Percentiles rank a stretch among this genome's conserved stretches.
Conservation (phyloP, 129 eudicot genomes). For the Apium graveolens region DNA sequence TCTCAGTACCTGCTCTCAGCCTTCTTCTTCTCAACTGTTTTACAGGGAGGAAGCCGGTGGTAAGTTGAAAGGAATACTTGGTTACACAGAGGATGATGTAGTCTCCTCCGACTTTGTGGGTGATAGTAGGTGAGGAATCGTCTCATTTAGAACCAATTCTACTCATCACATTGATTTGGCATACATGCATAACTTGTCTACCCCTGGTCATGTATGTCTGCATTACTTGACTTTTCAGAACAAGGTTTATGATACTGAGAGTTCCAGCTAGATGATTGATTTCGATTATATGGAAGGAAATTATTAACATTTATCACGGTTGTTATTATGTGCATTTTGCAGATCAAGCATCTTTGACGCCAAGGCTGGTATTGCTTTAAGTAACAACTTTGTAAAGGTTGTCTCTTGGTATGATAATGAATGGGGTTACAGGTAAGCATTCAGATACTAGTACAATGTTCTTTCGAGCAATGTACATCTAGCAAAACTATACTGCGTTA, state of each 20-base stretch:
- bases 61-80: slow-evolving; percentile 16
- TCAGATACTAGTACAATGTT: neutral
- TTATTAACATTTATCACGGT: no score
- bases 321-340: neutral
- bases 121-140: slow-evolving; percentile 9
- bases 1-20: neutral
- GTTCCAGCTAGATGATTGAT: no score
- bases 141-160: neutral
- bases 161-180: neutral
- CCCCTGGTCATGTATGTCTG: no score
- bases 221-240: neutral
- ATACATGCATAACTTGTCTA: no score
- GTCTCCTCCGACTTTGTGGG: slow-evolving; percentile 15
- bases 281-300: no score
- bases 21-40: neutral
- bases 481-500: neutral
- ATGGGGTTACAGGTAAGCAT: slow-evolving; percentile 79
- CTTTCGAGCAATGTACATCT: neutral
- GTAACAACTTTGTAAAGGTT: slow-evolving; percentile 67
- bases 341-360: slow-evolving; percentile 38
- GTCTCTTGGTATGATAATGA: slow-evolving; percentile 92
- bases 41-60: slow-evolving; percentile 15
- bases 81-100: slow-evolving; percentile 18
- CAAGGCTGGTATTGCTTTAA: slow-evolving; percentile 82
- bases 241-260: neutral